These are phyloP conservation scores for Alliaria petiolata DNA, from an alignment of 345 rosid genomes.

Conservation along the genomic window DNA sequence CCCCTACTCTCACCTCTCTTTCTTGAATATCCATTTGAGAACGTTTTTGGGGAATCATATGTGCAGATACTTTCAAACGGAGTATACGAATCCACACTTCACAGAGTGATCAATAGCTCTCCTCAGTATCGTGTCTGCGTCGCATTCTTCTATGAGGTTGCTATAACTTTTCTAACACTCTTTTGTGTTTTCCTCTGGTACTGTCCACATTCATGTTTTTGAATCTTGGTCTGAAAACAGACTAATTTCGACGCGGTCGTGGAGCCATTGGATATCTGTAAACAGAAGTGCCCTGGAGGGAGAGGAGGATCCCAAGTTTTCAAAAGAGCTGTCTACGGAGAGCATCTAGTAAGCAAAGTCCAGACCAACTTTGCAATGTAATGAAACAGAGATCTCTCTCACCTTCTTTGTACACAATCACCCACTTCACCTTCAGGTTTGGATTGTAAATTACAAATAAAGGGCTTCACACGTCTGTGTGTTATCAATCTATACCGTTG, in stretches of 20 bases:
- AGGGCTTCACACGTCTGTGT: too few species aligned
- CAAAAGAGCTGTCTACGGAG: slow-evolving; percentile 66
- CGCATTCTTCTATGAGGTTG: slow-evolving; percentile 85
- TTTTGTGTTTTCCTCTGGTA: background rate
- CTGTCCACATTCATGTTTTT: background rate
- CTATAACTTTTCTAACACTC: background rate
- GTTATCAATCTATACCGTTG: too few species aligned
- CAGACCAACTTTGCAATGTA: slow-evolving; percentile 53
- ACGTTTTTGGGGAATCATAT: background rate
- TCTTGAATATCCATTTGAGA: slow-evolving; percentile 9
- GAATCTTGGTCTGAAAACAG: slow-evolving; percentile 36
- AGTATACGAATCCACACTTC: slow-evolving; percentile 73
- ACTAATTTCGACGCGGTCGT: slow-evolving; percentile 61
- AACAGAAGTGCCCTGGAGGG: slow-evolving; percentile 23
- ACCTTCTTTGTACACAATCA: background rate
- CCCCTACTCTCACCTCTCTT: background rate
- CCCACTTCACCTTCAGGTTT: background rate
- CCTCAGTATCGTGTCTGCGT: slow-evolving; percentile 57
- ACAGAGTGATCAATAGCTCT: slow-evolving; percentile 61
- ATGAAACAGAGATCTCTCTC: background rate
- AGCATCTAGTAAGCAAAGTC: slow-evolving; percentile 77
- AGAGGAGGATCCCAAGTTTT: slow-evolving; percentile 45
- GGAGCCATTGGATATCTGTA: slow-evolving; percentile 73
- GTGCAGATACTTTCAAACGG: slow-evolving; percentile 79
- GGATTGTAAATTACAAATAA: slow-evolving; percentile 3